A percentile compares a stretch with the other conserved stretches of the same genome.
Conservation (phyloP, 768 basidiomycete species). For the Lentinula detonsa region DNA sequence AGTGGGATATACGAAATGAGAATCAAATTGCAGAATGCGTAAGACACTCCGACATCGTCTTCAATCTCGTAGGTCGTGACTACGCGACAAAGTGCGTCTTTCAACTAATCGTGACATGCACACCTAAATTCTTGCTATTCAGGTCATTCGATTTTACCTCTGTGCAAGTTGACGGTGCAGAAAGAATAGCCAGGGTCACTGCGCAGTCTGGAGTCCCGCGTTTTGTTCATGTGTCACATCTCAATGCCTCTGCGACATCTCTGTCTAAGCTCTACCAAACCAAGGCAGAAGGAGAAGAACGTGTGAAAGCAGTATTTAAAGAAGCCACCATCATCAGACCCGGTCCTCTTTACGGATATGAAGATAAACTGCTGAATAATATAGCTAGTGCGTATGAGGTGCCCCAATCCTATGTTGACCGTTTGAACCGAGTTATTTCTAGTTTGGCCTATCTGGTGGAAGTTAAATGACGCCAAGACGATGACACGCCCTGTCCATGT, state of each 20-base stretch:
- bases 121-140: conserved; percentile 9
- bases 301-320: conserved; percentile 78
- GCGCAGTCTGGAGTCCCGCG: conserved; percentile 73
- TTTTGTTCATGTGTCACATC: conserved; percentile 90
- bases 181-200: conserved; percentile 80
- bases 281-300: conserved; percentile 87
- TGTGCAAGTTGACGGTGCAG: conserved; percentile 80
- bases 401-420: conserved; percentile 5
- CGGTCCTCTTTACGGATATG: conserved; percentile 82
- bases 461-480: conserved; percentile 84
- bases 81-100: conserved; percentile 85
- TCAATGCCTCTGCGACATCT: conserved; percentile 81
- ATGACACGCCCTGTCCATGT: conserved; percentile 90
- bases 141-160: conserved; percentile 87
- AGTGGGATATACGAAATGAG: conserved; percentile 93
- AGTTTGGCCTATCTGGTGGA: conserved; percentile 95
- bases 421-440: conserved; percentile 11
- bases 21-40: conserved; percentile 91
- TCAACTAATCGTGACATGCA: not conserved
- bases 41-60: conserved; percentile 92
- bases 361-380: conserved; percentile 91
- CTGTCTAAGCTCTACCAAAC: conserved; percentile 80
- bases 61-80: conserved; percentile 92
- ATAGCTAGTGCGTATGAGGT: conserved; percentile 66
- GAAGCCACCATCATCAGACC: conserved; percentile 87